These are phyloP conservation scores for Trichoderma oligosporum DNA, from an alignment of 2,329 filamentous ascomycete species.

Conservation along the genomic window DNA sequence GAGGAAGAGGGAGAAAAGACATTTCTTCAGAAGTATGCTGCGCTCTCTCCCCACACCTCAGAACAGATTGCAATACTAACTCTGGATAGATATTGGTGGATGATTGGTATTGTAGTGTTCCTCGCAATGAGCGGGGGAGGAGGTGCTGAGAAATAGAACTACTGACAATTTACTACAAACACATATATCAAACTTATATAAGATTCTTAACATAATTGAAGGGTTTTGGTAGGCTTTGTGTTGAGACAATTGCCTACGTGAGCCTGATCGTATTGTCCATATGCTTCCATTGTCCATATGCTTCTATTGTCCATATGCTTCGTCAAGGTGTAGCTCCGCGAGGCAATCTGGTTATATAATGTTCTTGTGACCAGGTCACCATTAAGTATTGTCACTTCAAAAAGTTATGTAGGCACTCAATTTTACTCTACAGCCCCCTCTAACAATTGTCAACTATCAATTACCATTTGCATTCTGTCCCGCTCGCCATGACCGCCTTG, in stretches of 20 bases:
- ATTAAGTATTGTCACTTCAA: too few relatives aligned
- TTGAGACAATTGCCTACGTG: background rate
- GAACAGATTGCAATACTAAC: constrained; percentile 32
- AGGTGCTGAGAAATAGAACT: constrained; percentile 48
- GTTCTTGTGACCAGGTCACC: too few relatives aligned
- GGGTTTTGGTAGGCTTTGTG: background rate
- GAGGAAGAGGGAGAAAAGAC: constrained; percentile 57
- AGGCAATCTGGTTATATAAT: too few relatives aligned
- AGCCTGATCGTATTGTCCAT: too few relatives aligned
- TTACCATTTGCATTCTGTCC: background rate
- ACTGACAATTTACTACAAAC: background rate
- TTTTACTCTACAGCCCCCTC: too few relatives aligned
- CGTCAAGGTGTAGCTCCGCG: too few relatives aligned
- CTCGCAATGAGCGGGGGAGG: constrained; percentile 54
- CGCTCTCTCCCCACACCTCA: background rate
- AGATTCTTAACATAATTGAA: background rate
- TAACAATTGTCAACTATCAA: background rate
- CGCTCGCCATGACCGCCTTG: background rate
- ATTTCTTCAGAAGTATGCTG: constrained; percentile 62
- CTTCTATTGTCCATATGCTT: too few relatives aligned
- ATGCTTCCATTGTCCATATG: too few relatives aligned
- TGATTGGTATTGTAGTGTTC: constrained; percentile 51
- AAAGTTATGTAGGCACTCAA: too few relatives aligned
- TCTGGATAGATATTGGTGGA: constrained; percentile 61
- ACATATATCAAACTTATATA: background rate